These are phyloP conservation scores for Candida michaelii DNA, from an alignment of 805 yeast genomes.

Conservation along the genomic window DNA sequence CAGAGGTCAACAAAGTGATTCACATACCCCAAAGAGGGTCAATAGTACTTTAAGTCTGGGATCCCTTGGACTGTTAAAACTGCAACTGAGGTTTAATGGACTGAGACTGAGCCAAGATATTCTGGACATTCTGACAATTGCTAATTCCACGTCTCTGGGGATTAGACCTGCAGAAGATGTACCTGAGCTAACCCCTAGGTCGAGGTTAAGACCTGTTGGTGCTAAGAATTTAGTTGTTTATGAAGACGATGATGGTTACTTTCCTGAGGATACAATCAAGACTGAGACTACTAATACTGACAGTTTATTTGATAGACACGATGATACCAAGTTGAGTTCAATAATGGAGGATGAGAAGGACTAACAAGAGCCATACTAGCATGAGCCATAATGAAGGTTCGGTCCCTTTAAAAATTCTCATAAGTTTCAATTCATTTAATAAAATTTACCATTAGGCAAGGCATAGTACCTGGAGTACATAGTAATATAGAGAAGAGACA, in stretches of 20 bases:
- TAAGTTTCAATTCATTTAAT: too few species aligned
- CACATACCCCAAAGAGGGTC: too few species aligned
- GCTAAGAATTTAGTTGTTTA: neutral
- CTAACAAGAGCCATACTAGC: too few species aligned
- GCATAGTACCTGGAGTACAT: neutral
- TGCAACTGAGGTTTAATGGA: too few species aligned
- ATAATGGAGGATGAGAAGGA: slow-evolving; percentile 5
- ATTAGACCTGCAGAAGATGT: too few species aligned
- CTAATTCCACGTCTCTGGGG: too few species aligned
- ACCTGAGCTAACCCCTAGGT: slow-evolving; percentile 2
- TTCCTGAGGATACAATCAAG: neutral
- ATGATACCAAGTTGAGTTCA: slow-evolving; percentile 12
- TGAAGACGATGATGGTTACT: slow-evolving; percentile 10
- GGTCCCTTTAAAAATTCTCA: too few species aligned
- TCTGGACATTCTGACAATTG: too few species aligned
- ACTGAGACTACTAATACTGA: neutral
- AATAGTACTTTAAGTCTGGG: neutral
- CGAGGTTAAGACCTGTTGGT: slow-evolving; percentile 1
- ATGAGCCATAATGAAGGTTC: too few species aligned
- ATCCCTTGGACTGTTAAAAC: neutral
- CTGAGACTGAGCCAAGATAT: too few species aligned
- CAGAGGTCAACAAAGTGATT: too few species aligned
- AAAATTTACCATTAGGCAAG: too few species aligned
- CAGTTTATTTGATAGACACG: slow-evolving; percentile 12
- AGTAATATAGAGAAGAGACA: neutral